These are phyloP conservation scores for Rhizophagus clarus DNA, from an alignment of 192 early-diverging fungal genomes.

Conservation along the genomic window DNA sequence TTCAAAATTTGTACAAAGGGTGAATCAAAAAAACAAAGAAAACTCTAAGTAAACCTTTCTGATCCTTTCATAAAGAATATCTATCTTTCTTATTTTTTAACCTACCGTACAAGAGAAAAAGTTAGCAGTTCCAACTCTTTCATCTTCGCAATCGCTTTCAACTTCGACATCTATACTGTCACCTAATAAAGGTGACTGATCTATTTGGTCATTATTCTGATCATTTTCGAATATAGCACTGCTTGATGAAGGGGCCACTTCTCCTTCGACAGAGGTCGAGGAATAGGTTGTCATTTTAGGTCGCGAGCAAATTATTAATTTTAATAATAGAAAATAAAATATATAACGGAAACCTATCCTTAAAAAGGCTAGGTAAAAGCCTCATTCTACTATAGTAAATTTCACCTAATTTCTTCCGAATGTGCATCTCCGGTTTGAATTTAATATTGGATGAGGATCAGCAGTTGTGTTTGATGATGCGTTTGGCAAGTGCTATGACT, in stretches of 20 bases:
- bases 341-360: too few species aligned
- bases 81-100: background rate
- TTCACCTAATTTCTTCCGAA: too few species aligned
- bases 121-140: background rate
- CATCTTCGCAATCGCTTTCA: background rate
- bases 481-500: too few species aligned
- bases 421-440: too few species aligned
- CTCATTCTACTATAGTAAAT: too few species aligned
- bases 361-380: too few species aligned
- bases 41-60: background rate
- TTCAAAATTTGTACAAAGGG: slow-evolving; percentile 39
- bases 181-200: background rate
- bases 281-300: slow-evolving; percentile 18
- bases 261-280: slow-evolving; percentile 4
- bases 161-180: background rate
- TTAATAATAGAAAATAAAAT: too few species aligned
- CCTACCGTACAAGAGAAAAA: slow-evolving; percentile 22
- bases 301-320: too few species aligned
- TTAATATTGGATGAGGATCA: too few species aligned
- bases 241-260: background rate
- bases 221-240: background rate
- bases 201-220: background rate
- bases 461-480: too few species aligned
- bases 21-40: background rate
- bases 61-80: background rate